Evolutionary conservation across 176 grass and related monocot genomes (phyloP), one percentile per base, ranked within the genome.

Genomic region (Thinopyrum elongatum): DNA sequence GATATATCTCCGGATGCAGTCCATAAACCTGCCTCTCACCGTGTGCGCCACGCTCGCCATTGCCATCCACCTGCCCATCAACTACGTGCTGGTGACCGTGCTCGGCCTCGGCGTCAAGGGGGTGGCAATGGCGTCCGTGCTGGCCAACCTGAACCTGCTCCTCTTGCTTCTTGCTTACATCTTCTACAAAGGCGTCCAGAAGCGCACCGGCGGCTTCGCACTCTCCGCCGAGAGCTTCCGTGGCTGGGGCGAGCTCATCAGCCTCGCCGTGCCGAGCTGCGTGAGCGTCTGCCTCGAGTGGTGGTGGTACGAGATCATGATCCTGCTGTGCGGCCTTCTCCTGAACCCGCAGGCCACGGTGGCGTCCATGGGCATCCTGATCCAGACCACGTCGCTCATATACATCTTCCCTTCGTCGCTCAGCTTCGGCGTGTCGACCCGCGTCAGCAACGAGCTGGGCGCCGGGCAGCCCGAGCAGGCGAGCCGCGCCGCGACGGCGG

Each of bases 261-360:
- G 73, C 49, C 90, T 97, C 0, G 94, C 94, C 0, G 57, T 97
- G 41, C 92, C 94, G 8, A 99, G 97, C 86, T 90, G 90, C 31
- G 72, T 85, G 22, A 91, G 90, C 82, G 94, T 99, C 7, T 99
- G 97, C 84, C 88, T 99, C 19, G 97, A 99, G 83, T 99, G 97
- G 97, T 99, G 97, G 97, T 99, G 97, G 97, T 99, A 99, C 82
- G 97, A 99, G 82, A 99, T 99, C 83, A 99, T 99, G 94, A 97
- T 99, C 65, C 91, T 99, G 7, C 87, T 99, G 17, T 96, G 94
- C 55, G 97, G 97, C 9, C 89, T 97, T 57, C 93, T 98, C 22
- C 65, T 89, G 69, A 94, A 98, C 82, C 96, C 93, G 57, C 92
- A 95, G 79, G 91, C 93, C 0, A 94, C 96, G 4, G 96, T 98